Conservation (phyloP, 225 moss, liverwort and hornwort genomes). For the Polytrichum formosum region DNA sequence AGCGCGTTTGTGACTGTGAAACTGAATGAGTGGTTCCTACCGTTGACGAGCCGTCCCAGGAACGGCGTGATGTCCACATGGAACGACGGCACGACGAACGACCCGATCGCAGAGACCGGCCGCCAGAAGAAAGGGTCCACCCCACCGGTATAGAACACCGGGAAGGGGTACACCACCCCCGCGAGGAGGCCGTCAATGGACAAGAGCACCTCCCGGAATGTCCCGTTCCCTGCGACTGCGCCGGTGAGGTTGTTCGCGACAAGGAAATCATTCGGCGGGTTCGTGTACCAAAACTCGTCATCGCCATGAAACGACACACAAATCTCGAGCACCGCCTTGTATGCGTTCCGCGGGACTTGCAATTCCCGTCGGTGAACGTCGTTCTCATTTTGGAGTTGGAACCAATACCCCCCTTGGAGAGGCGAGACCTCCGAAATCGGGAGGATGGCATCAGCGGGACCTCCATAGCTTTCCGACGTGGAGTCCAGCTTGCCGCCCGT, state of each 20-base stretch:
- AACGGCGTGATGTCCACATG: constrained; percentile 81
- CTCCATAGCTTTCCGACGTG: constrained; percentile 22
- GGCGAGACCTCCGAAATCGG: constrained; percentile 48
- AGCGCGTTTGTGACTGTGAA: constrained; percentile 73
- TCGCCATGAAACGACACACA: constrained; percentile 77
- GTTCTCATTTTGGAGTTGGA: constrained; percentile 59
- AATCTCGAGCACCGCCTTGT: constrained; percentile 72
- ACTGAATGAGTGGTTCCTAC: constrained; percentile 46
- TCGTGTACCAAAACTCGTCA: constrained; percentile 96
- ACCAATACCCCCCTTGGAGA: constrained; percentile 75
- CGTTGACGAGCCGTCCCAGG: constrained; percentile 61
- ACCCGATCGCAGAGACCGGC: constrained; percentile 75
- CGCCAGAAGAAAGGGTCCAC: constrained; percentile 91
- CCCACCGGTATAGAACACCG: constrained; percentile 88
- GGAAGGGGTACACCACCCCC: constrained; percentile 68
- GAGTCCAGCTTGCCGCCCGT: neutral
- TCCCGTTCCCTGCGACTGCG: constrained; percentile 56
- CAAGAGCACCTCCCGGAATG: constrained; percentile 75
- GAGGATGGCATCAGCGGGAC: constrained; percentile 57
- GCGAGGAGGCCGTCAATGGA: constrained; percentile 63
- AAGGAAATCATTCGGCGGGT: constrained; percentile 73
- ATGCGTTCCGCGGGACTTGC: constrained; percentile 57
- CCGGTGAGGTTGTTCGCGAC: constrained; percentile 70
- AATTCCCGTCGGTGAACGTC: constrained; percentile 39
- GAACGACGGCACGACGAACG: constrained; percentile 80